These are phyloP conservation scores for Monilinia fructicola DNA, from an alignment of 2,329 filamentous ascomycete species.

Conservation along the genomic window DNA sequence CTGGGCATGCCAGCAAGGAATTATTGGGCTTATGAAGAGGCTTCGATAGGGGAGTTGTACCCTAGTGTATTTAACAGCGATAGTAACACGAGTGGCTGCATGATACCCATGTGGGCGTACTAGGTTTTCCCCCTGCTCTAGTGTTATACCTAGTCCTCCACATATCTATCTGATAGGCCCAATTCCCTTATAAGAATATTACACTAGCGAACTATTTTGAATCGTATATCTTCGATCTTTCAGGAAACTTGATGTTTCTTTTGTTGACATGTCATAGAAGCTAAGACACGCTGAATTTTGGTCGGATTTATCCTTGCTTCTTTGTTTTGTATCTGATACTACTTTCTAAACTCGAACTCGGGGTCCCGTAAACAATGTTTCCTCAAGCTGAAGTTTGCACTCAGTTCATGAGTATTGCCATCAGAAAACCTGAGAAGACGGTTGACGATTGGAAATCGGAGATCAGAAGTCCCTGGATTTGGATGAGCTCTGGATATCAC, in stretches of 20 bases:
- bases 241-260: neutral
- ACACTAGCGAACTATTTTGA: conserved; percentile 7
- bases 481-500: conserved; percentile 1
- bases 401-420: neutral
- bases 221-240: conserved; percentile 15
- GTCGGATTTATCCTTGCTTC: neutral
- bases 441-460: conserved; percentile 15
- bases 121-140: neutral
- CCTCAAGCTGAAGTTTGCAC: neutral
- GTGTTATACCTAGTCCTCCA: conserved; percentile 5
- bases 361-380: conserved; percentile 11
- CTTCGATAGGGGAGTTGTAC: neutral
- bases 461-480: conserved; percentile 8
- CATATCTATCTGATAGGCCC: neutral
- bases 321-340: neutral
- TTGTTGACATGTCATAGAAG: neutral
- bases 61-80: neutral
- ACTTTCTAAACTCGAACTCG: conserved; percentile 12
- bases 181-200: neutral
- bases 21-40: neutral
- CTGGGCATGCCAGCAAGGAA: neutral
- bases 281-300: conserved; percentile 3
- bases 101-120: conserved; percentile 1
- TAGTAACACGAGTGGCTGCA: conserved; percentile 2
- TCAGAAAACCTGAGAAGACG: conserved; percentile 3